These are phyloP conservation scores for Cyclotella sp. DNA, from an alignment of 108 stramenopile genomes.

Conservation along the genomic window DNA sequence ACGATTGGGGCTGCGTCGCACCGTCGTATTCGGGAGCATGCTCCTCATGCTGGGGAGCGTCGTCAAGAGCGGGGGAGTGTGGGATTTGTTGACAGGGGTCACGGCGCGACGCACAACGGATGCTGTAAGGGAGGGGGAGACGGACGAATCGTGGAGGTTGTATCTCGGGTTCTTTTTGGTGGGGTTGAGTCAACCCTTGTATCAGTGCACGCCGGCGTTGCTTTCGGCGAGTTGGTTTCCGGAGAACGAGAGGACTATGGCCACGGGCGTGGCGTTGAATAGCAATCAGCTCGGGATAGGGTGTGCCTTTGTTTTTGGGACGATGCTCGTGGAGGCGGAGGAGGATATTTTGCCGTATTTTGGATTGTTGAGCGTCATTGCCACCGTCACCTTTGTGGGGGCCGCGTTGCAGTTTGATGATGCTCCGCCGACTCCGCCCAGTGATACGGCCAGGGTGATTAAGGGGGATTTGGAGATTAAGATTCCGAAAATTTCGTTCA, in stretches of 20 bases:
- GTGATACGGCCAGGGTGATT: slow-evolving; percentile 80
- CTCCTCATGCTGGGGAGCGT: slow-evolving; percentile 85
- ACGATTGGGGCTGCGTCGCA: slow-evolving; percentile 76
- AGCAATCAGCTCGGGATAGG: slow-evolving; percentile 91
- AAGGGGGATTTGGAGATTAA: slow-evolving; percentile 67
- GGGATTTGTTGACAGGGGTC: slow-evolving; percentile 31
- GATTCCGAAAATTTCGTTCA: slow-evolving; percentile 48
- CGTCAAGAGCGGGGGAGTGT: slow-evolving; percentile 80
- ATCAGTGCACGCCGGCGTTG: slow-evolving; percentile 90
- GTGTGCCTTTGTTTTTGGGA: slow-evolving; percentile 88
- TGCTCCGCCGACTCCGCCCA: slow-evolving; percentile 90
- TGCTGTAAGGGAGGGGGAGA: slow-evolving; percentile 34
- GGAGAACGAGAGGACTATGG: slow-evolving; percentile 89
- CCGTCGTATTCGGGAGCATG: slow-evolving; percentile 78
- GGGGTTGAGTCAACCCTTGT: slow-evolving; percentile 85
- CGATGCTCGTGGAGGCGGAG: slow-evolving; percentile 66
- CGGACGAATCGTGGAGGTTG: slow-evolving; percentile 77
- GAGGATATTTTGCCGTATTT: slow-evolving; percentile 86
- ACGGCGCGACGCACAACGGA: slow-evolving; percentile 10
- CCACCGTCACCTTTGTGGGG: slow-evolving; percentile 77
- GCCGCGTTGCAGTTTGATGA: slow-evolving; percentile 88
- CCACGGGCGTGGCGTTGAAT: slow-evolving; percentile 91
- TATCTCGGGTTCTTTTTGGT: slow-evolving; percentile 90
- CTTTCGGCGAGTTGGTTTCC: slow-evolving; percentile 91
- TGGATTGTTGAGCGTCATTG: slow-evolving; percentile 74